These are phyloP conservation scores for Metarhizium anisopliae DNA, from an alignment of 2,329 filamentous ascomycete genomes.

Conservation along the genomic window DNA sequence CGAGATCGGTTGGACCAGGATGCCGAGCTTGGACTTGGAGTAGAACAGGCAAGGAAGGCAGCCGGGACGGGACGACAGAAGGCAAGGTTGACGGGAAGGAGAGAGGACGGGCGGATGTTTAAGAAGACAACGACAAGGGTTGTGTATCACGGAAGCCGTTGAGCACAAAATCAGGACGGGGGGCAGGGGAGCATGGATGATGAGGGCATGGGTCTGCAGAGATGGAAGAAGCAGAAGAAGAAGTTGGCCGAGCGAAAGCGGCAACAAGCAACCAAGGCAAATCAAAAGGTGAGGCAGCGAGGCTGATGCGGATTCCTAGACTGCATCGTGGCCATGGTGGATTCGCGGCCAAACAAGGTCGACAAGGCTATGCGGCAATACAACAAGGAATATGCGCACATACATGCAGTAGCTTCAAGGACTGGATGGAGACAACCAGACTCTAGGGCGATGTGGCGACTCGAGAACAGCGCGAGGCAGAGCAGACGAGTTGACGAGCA, in stretches of 20 bases:
- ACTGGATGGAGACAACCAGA: not conserved
- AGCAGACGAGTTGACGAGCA: not conserved
- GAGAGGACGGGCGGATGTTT: not conserved
- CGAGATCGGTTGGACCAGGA: not conserved
- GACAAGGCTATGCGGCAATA: not conserved
- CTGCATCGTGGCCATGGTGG: not conserved
- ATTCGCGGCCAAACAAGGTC: not conserved
- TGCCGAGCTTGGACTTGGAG: not conserved
- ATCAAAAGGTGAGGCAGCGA: not conserved
- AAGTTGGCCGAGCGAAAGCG: not conserved
- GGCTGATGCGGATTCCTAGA: not conserved
- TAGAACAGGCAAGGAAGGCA: not conserved
- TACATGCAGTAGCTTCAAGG: conserved; percentile 1
- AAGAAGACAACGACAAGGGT: not conserved
- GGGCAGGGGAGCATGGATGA: not conserved
- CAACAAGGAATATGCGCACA: conserved; percentile 4
- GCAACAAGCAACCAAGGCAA: not conserved
- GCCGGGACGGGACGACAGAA: not conserved
- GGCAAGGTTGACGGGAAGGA: not conserved
- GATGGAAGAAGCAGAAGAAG: not conserved
- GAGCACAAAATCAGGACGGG: not conserved
- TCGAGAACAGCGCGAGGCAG: not conserved
- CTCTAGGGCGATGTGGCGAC: not conserved
- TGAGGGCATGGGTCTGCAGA: not conserved
- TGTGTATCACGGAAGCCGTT: not conserved